Percentiles rank a stretch among this genome's conserved stretches.
phyloP scores from a whole-genome alignment of 2,329 filamentous ascomycete species.

The Calycina herbarum region DNA sequence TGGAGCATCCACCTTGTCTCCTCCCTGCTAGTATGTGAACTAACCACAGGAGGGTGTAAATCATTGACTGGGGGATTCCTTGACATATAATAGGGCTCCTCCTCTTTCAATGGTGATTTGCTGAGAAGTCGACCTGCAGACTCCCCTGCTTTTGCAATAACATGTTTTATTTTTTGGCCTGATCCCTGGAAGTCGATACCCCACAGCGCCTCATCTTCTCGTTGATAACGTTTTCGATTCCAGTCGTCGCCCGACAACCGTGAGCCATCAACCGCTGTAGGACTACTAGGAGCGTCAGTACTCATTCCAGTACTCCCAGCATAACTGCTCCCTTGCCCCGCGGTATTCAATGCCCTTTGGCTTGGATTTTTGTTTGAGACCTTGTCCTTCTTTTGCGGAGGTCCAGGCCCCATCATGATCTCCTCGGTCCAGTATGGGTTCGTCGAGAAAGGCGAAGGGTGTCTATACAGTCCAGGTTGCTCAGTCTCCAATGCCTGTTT shows the following conservation, averaged over 20 bases:
- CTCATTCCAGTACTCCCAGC: constrained; percentile 39
- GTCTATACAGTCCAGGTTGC: constrained; percentile 72
- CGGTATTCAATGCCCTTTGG: constrained; percentile 59
- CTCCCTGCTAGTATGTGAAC: constrained; percentile 68
- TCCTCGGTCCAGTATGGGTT: constrained; percentile 90
- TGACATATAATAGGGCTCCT: constrained; percentile 35
- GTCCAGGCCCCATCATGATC: constrained; percentile 76
- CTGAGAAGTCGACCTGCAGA: constrained; percentile 53
- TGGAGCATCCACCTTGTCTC: constrained; percentile 91
- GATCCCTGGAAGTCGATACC: constrained; percentile 56
- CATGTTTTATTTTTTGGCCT: constrained; percentile 52
- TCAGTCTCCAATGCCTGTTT: constrained; percentile 65
- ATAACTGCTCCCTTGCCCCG: constrained; percentile 55
- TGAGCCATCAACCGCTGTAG: constrained; percentile 48
- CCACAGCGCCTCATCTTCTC: constrained; percentile 87
- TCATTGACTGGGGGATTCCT: constrained; percentile 77
- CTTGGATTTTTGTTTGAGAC: constrained; percentile 55
- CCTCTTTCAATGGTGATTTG: constrained; percentile 45
- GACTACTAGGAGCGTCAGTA: constrained; percentile 43
- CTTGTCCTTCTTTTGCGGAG: constrained; percentile 57
- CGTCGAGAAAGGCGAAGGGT: constrained; percentile 80
- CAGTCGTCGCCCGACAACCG: constrained; percentile 56
- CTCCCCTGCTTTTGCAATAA: constrained; percentile 50
- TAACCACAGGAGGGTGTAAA: constrained; percentile 81
- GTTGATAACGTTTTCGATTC: constrained; percentile 78